Evolutionary conservation across 2,329 filamentous ascomycete species (phyloP).

Genomic region (Botryosphaeria dothidea): DNA sequence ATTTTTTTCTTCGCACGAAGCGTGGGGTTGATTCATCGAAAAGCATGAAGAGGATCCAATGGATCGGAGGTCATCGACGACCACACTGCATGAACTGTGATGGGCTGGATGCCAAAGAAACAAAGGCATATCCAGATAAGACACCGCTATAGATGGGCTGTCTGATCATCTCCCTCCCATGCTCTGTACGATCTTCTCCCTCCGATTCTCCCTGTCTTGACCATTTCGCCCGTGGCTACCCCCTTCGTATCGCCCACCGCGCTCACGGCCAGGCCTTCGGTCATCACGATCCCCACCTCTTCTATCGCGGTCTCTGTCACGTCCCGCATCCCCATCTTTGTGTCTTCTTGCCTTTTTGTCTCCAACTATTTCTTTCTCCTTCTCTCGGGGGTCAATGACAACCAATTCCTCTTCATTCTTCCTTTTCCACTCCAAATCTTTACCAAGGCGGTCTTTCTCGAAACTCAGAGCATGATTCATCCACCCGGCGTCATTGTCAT

Average conservation of each 20-base stretch:
- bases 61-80: no score
- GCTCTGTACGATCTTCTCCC: constrained; percentile 4
- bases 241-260: neutral
- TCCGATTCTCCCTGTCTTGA: constrained; percentile 9
- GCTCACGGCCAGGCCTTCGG: neutral
- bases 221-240: neutral
- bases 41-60: no score
- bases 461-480: constrained; percentile 85
- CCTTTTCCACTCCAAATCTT: constrained; percentile 84
- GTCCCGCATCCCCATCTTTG: neutral
- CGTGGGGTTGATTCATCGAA: no score
- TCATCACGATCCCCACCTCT: neutral
- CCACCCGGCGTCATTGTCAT: constrained; percentile 66
- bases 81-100: no score
- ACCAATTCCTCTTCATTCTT: constrained; percentile 83
- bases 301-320: neutral
- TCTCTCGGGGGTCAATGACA: constrained; percentile 89
- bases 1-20: neutral
- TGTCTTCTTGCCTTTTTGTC: constrained; percentile 56
- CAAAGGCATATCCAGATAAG: no score
- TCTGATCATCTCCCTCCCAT: neutral
- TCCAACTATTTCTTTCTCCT: constrained; percentile 67
- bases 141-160: no score
- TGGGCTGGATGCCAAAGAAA: no score
- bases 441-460: constrained; percentile 85